phyloP scores from a whole-genome alignment of 2,329 filamentous ascomycete genomes.

The Sporothrix mexicana region DNA sequence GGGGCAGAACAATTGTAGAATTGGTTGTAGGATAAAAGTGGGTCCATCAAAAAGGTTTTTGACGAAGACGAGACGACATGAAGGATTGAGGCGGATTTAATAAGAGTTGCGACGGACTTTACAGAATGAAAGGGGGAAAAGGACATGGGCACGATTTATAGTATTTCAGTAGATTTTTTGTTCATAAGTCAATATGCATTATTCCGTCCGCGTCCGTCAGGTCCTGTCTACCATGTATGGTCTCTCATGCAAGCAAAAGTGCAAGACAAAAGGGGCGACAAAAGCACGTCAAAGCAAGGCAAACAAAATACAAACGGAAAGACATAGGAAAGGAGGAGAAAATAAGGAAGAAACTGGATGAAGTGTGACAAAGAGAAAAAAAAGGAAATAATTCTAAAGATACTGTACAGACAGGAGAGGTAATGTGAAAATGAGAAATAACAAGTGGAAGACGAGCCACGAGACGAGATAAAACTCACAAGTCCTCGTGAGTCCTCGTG shows the following conservation, averaged over 20 bases:
- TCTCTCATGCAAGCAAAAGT: conserved; percentile 11
- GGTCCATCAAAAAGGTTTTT: conserved; percentile 16
- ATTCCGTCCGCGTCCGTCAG: neutral
- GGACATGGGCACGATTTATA: too few relatives aligned
- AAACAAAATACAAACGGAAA: conserved; percentile 8
- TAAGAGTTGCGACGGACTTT: too few relatives aligned
- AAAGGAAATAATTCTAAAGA: conserved; percentile 6
- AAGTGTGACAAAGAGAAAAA: neutral
- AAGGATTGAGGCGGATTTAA: too few relatives aligned
- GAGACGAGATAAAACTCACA: neutral
- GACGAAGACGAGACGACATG: neutral
- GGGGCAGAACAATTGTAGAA: conserved; percentile 16
- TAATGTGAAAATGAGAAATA: conserved; percentile 4
- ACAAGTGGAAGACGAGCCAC: neutral
- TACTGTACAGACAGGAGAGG: conserved; percentile 25
- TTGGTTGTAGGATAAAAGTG: conserved; percentile 13
- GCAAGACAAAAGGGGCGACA: conserved; percentile 6
- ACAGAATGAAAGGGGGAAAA: too few relatives aligned
- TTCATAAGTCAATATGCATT: conserved; percentile 12
- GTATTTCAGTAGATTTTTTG: too few relatives aligned
- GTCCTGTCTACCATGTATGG: conserved; percentile 24
- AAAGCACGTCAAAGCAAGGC: conserved; percentile 9
- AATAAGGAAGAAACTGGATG: neutral
- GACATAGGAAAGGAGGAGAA: neutral
- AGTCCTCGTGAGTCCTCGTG: too few relatives aligned